Evolutionary conservation across 2,329 filamentous ascomycete genomes (phyloP).

Genomic region (Hypomyces perniciosus): DNA sequence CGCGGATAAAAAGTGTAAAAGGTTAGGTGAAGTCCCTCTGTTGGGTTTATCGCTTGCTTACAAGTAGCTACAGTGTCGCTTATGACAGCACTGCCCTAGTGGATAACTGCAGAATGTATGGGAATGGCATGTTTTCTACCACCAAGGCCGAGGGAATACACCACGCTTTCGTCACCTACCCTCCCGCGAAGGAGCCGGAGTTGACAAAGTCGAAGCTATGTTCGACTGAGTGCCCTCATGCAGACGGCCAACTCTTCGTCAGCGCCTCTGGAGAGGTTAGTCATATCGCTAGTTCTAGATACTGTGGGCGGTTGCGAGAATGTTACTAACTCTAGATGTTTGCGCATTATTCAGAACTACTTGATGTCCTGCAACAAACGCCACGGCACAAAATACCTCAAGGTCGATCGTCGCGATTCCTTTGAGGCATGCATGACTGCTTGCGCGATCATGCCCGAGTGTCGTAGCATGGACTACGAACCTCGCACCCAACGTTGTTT

Average conservation of each 20-base stretch:
- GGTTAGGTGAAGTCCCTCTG: conserved; percentile 2
- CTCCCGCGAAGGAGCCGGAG: conserved; percentile 6
- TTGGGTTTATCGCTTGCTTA: neutral
- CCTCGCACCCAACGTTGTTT: conserved; percentile 13
- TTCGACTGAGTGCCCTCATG: conserved; percentile 14
- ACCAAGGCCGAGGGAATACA: neutral
- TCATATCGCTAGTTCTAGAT: neutral
- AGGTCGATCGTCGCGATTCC: conserved; percentile 1
- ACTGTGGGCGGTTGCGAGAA: too few relatives aligned
- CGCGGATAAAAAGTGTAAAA: conserved; percentile 12
- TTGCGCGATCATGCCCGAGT: conserved; percentile 13
- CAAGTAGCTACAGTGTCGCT: conserved; percentile 1
- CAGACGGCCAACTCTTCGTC: conserved; percentile 12
- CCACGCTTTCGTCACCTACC: conserved; percentile 10
- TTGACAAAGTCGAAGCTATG: conserved; percentile 12
- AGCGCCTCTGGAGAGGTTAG: conserved; percentile 7
- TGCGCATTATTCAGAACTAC: conserved; percentile 8
- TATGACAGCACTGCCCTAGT: neutral
- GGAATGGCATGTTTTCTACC: conserved; percentile 11
- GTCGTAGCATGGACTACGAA: conserved; percentile 16
- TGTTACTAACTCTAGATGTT: neutral
- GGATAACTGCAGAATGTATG: conserved; percentile 16
- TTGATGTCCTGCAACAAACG: conserved; percentile 15
- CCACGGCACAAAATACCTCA: conserved; percentile 14
- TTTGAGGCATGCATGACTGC: conserved; percentile 12